Evolutionary conservation across 306 rosid species (phyloP).

Genomic region (Oxytropis ochrocephala): DNA sequence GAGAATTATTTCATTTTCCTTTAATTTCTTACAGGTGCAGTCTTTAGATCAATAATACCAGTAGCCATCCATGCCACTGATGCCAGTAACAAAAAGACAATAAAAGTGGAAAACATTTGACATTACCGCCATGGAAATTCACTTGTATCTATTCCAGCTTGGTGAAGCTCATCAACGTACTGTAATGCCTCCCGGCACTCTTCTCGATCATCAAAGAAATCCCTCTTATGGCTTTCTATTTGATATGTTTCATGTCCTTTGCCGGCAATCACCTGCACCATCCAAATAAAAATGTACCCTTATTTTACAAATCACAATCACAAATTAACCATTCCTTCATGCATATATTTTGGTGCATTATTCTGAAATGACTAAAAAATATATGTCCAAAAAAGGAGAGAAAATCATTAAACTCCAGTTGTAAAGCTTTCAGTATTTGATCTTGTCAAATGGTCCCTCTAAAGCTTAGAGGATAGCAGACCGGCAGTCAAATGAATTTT

Average conservation of each 20-base stretch:
- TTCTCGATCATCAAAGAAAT: constrained; percentile 84
- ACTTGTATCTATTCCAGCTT: constrained; percentile 94
- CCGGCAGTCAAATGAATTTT: constrained; percentile 3
- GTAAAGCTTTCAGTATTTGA: background rate
- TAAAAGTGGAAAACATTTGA: constrained; percentile 3
- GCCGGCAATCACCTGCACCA: constrained; percentile 83
- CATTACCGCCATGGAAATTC: constrained; percentile 98
- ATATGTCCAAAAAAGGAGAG: background rate
- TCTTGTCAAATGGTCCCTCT: background rate
- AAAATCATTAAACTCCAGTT: background rate
- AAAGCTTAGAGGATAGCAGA: background rate
- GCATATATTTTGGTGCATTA: background rate
- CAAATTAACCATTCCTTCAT: background rate
- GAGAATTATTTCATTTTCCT: background rate
- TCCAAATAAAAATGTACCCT: constrained; percentile 6
- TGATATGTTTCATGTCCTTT: constrained; percentile 88
- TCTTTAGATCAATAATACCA: background rate
- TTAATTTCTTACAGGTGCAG: background rate
- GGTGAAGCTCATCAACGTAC: constrained; percentile 93
- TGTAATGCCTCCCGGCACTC: constrained; percentile 97
- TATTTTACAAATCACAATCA: constrained; percentile 13
- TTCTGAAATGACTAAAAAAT: background rate
- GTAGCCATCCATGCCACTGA: background rate
- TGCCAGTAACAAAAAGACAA: background rate
- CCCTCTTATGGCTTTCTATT: constrained; percentile 67